phyloP scores from a whole-genome alignment of 148 eudicot genomes.

The Fagopyrum esculentum region DNA sequence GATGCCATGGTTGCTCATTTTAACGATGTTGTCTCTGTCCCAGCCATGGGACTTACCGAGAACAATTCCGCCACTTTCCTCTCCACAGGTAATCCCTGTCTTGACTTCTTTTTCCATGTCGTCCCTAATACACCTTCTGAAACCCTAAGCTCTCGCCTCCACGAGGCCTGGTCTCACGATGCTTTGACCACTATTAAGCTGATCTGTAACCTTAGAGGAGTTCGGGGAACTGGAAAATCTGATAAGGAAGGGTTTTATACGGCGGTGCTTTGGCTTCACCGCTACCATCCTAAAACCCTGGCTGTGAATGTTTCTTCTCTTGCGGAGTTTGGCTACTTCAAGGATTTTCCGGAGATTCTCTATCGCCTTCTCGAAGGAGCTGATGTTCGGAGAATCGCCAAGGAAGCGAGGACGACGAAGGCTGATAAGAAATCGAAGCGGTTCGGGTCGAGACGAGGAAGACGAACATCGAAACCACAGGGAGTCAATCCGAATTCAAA shows the following conservation, averaged over 20 bases:
- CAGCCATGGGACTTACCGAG: constrained; percentile 12
- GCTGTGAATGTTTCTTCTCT: constrained; percentile 15
- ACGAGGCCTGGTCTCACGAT: constrained; percentile 15
- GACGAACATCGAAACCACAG: neutral
- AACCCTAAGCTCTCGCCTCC: constrained; percentile 3
- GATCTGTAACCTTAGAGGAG: constrained; percentile 26
- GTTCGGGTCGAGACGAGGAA: neutral
- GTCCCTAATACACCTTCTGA: constrained; percentile 18
- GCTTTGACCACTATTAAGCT: constrained; percentile 21
- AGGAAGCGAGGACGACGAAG: constrained; percentile 8
- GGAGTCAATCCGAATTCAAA: neutral
- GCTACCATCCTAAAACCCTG: constrained; percentile 21
- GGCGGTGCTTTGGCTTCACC: constrained; percentile 20
- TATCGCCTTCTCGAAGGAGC: constrained; percentile 17
- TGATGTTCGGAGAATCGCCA: constrained; percentile 9
- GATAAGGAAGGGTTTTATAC: constrained; percentile 23
- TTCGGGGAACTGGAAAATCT: constrained; percentile 24
- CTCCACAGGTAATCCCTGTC: constrained; percentile 21
- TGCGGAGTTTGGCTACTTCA: constrained; percentile 22
- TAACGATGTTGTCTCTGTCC: neutral
- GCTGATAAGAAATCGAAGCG: neutral
- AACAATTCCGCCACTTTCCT: constrained; percentile 17
- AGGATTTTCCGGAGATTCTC: constrained; percentile 24
- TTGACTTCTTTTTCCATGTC: constrained; percentile 24
- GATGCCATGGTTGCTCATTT: constrained; percentile 12